phyloP scores from a whole-genome alignment of 2,329 filamentous ascomycete species.

The Colletotrichum caudatum region DNA sequence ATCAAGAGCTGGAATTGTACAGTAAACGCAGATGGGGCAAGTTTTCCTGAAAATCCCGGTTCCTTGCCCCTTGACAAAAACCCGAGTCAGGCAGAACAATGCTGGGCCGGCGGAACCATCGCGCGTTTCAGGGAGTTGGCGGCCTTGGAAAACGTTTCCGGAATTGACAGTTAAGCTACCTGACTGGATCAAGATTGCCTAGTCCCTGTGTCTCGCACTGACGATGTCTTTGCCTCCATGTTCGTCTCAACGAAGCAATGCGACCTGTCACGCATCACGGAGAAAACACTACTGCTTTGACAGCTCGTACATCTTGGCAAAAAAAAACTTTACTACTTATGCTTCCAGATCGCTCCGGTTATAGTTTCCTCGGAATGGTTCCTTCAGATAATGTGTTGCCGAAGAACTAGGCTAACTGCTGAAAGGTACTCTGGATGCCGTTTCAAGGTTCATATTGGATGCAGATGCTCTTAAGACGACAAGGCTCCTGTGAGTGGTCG shows the following conservation, averaged over 20 bases:
- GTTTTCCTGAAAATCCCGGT: constrained; percentile 3
- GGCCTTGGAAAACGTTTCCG: neutral
- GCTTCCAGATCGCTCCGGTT: neutral
- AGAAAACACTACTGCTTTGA: neutral
- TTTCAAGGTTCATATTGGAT: too few relatives aligned
- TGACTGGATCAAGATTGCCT: neutral
- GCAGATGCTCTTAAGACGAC: neutral
- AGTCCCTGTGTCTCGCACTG: neutral
- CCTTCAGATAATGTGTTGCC: neutral
- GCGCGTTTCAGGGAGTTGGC: constrained; percentile 33
- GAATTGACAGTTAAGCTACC: neutral
- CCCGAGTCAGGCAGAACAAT: constrained; percentile 23
- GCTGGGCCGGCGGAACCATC: neutral
- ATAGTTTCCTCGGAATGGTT: neutral
- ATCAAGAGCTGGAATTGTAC: neutral
- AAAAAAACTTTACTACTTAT: neutral
- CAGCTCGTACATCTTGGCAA: neutral
- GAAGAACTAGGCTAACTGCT: too few relatives aligned
- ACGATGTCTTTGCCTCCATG: neutral
- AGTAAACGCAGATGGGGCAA: neutral
- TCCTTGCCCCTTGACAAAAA: constrained; percentile 13
- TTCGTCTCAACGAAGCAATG: neutral
- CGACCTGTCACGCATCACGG: neutral
- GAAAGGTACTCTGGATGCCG: neutral
- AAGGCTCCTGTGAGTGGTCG: too few relatives aligned